Percentiles rank a stretch among this genome's conserved stretches.
These are phyloP conservation scores for Aureobasidium zeae DNA, from an alignment of 2,329 filamentous ascomycete genomes.

Conservation along the genomic window DNA sequence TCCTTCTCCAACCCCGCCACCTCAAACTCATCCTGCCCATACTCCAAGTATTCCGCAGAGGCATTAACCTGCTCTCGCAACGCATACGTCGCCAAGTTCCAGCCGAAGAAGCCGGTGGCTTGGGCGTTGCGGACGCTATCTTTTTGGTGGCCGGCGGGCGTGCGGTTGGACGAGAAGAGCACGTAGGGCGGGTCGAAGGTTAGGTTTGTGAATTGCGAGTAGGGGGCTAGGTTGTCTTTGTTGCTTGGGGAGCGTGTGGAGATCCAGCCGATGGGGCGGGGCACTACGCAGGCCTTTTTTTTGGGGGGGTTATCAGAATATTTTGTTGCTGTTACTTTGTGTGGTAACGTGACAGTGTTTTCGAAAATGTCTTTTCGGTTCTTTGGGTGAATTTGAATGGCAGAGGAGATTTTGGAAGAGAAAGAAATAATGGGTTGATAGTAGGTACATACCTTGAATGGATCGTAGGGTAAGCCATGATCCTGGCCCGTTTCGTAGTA, in stretches of 20 bases:
- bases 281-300: conserved; percentile 47
- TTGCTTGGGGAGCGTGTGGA: conserved; percentile 43
- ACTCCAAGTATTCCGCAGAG: conserved; percentile 42
- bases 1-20: conserved; percentile 43
- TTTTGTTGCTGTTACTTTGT: no score
- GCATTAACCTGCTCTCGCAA: conserved; percentile 48
- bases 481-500: conserved; percentile 46
- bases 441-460: conserved; percentile 44
- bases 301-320: no score
- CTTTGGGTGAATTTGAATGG: no score
- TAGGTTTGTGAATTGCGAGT: conserved; percentile 54
- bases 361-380: neutral
- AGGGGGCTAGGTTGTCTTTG: conserved; percentile 49
- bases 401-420: neutral
- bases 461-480: conserved; percentile 45
- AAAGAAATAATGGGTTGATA: neutral
- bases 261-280: conserved; percentile 56
- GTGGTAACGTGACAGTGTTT: neutral
- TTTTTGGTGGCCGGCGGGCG: conserved; percentile 38
- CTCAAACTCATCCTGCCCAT: conserved; percentile 47
- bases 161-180: conserved; percentile 54
- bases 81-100: conserved; percentile 51
- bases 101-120: conserved; percentile 47
- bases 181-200: conserved; percentile 55
- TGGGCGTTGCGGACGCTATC: conserved; percentile 51